A percentile compares a stretch with the other conserved stretches of the same genome.
Conservation (phyloP, 345 rosid genomes). For the Aegle marmelos region DNA sequence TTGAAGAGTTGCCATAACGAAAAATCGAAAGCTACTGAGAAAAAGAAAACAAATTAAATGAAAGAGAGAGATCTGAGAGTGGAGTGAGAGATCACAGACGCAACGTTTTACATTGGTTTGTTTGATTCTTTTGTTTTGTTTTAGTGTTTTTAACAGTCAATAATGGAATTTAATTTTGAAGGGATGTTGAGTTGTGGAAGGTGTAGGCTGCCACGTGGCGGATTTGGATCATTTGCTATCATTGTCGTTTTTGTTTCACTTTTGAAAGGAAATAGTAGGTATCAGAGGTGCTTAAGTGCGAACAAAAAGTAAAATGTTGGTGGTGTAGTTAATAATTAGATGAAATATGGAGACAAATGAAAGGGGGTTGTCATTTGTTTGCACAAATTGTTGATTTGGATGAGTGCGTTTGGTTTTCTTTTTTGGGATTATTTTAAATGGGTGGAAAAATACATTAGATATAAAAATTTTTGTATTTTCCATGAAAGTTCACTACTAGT, state of each 20-base stretch:
- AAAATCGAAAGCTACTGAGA: not conserved
- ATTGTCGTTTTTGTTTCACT: too few relatives aligned
- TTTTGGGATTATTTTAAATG: not conserved
- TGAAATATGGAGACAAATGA: not conserved
- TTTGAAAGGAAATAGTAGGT: too few relatives aligned
- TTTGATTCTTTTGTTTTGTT: slow-evolving; percentile 10
- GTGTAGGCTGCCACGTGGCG: slow-evolving; percentile 29
- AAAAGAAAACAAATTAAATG: not conserved
- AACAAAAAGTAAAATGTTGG: slow-evolving; percentile 7
- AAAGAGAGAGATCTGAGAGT: slow-evolving; percentile 22
- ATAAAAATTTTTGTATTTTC: too few relatives aligned
- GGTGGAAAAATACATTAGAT: too few relatives aligned
- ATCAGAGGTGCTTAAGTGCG: not conserved
- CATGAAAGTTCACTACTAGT: too few relatives aligned
- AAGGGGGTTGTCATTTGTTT: not conserved
- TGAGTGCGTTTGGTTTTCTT: not conserved
- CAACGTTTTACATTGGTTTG: too few relatives aligned
- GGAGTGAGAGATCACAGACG: not conserved
- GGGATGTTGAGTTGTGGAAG: not conserved
- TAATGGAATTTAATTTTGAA: not conserved
- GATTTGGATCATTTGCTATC: too few relatives aligned
- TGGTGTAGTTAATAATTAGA: not conserved
- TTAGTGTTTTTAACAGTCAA: slow-evolving; percentile 14
- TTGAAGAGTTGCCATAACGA: slow-evolving; percentile 66
- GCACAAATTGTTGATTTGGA: not conserved